phyloP scores from a whole-genome alignment of 768 basidiomycete species.

The Amanita rubescens region DNA sequence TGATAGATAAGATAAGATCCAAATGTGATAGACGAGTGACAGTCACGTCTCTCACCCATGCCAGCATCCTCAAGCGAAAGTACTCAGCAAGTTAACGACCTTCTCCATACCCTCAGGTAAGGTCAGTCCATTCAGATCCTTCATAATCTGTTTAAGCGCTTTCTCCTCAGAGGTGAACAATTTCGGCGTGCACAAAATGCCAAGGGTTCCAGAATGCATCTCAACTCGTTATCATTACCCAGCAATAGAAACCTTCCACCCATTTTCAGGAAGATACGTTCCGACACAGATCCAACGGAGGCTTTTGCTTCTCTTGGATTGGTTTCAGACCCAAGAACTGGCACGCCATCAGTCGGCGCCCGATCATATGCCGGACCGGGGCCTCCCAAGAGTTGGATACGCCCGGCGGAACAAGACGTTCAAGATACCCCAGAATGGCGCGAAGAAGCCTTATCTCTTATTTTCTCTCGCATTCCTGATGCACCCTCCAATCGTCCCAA shows the following conservation, averaged over 20 bases:
- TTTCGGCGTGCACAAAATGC: constrained; percentile 59
- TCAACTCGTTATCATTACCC: constrained; percentile 14
- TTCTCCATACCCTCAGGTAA: constrained; percentile 48
- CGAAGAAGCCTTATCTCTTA: constrained; percentile 44
- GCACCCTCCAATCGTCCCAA: neutral
- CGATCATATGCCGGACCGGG: constrained; percentile 40
- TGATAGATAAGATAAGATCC: neutral
- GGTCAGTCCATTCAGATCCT: constrained; percentile 2
- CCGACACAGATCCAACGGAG: constrained; percentile 7
- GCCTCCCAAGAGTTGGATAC: constrained; percentile 54
- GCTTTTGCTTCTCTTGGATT: neutral
- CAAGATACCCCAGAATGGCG: constrained; percentile 40
- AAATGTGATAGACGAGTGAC: neutral
- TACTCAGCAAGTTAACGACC: constrained; percentile 35
- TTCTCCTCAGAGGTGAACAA: constrained; percentile 54
- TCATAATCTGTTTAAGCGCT: too few species aligned
- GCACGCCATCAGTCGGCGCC: constrained; percentile 2
- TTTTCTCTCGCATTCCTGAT: constrained; percentile 29
- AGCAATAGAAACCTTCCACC: constrained; percentile 34
- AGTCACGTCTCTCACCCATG: neutral
- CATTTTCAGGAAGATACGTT: constrained; percentile 29
- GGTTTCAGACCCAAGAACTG: neutral
- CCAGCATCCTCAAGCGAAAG: neutral
- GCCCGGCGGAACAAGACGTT: constrained; percentile 19
- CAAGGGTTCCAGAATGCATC: constrained; percentile 26